Conservation (phyloP, 2,329 filamentous ascomycete species). For the Phoma sp. region DNA sequence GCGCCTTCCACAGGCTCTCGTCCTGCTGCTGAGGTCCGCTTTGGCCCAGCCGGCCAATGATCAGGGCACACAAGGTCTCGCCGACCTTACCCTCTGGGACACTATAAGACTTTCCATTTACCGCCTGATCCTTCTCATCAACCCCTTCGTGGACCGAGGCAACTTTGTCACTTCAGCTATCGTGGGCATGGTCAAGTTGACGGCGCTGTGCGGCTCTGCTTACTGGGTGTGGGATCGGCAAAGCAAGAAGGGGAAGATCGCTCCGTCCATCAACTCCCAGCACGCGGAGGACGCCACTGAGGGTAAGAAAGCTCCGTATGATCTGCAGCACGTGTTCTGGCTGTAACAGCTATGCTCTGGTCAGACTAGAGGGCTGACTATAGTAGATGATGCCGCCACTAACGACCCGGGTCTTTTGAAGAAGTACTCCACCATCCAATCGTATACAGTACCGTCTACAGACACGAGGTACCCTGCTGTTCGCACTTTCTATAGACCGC, state of each 20-base stretch:
- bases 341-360: conserved; percentile 1
- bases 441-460: conserved; percentile 71
- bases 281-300: conserved; percentile 27
- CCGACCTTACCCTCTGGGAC: conserved; percentile 29
- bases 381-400: conserved; percentile 51
- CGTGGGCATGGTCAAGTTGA: conserved; percentile 49
- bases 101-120: conserved; percentile 37
- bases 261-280: conserved; percentile 25
- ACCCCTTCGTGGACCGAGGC: conserved; percentile 32
- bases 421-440: conserved; percentile 73
- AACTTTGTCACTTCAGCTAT: conserved; percentile 27
- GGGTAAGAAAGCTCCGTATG: conserved; percentile 31
- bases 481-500: conserved; percentile 81
- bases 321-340: conserved; percentile 19
- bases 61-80: conserved; percentile 32
- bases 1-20: conserved; percentile 46
- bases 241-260: conserved; percentile 22
- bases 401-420: conserved; percentile 81
- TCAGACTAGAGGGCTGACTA: conserved; percentile 13
- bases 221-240: conserved; percentile 42
- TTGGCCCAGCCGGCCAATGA: conserved; percentile 33
- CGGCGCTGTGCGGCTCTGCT: conserved; percentile 45
- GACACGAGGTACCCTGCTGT: conserved; percentile 74
- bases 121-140: conserved; percentile 28
- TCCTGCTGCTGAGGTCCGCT: conserved; percentile 38